Evolutionary conservation across 2,329 filamentous ascomycete species (phyloP).

Genomic region (Claviceps quebecensis): DNA sequence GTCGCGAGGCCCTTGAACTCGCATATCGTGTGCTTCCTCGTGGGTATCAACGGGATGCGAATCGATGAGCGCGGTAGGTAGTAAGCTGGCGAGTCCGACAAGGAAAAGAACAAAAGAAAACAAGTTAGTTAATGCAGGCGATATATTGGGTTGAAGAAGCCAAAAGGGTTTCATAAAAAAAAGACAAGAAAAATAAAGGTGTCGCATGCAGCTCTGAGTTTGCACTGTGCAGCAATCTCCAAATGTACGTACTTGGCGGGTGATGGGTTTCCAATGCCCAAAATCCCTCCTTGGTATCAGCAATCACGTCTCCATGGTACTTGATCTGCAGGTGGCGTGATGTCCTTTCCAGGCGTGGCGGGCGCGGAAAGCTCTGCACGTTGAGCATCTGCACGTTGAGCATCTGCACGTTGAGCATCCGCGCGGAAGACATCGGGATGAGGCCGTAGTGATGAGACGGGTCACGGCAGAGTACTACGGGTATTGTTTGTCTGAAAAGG

Average conservation of each 20-base stretch:
- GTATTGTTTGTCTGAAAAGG: neutral
- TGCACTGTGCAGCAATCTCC: too few species aligned
- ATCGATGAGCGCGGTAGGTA: slow-evolving; percentile 41
- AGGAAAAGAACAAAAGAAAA: neutral
- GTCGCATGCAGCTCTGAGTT: too few species aligned
- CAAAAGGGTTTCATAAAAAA: neutral
- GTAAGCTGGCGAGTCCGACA: slow-evolving; percentile 29
- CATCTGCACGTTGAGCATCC: slow-evolving; percentile 40
- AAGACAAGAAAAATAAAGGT: neutral
- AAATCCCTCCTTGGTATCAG: slow-evolving; percentile 43
- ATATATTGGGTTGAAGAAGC: neutral
- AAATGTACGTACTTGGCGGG: slow-evolving; percentile 37
- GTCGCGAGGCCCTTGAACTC: slow-evolving; percentile 49
- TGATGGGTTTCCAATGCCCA: slow-evolving; percentile 52
- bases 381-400: slow-evolving; percentile 34
- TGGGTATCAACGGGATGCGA: slow-evolving; percentile 30
- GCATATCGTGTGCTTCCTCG: slow-evolving; percentile 33
- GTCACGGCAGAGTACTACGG: neutral
- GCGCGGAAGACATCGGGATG: slow-evolving; percentile 17
- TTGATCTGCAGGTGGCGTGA: slow-evolving; percentile 40
- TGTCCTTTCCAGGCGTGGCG: slow-evolving; percentile 40
- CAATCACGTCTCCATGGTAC: slow-evolving; percentile 39
- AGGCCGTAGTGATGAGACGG: neutral
- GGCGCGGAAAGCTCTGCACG: slow-evolving; percentile 43
- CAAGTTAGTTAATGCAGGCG: neutral